Base-by-base conservation (phyloP, 352 stramenopile genomes). In the Elongisporangium prolatum region DNA sequence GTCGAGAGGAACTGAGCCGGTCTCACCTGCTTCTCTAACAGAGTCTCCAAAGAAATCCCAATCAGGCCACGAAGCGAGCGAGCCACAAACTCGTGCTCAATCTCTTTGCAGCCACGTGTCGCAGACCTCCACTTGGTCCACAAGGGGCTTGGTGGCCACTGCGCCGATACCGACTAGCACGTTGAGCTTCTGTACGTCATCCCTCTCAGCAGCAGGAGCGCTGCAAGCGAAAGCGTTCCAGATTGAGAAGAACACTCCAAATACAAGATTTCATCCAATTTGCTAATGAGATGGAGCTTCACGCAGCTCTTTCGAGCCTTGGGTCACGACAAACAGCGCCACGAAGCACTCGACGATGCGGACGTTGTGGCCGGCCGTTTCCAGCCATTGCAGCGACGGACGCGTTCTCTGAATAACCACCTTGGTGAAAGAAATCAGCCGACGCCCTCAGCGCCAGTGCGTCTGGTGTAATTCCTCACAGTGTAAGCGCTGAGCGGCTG, bases 141-240 rank as follows among this genome's bases (percentile, higher is more conserved):
- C 75, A 68, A 86, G 51, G 37, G 44, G 67, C 56, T 83, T 86
- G 64, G 68, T 67, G 37, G 81, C 55, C 48, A 86, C 68, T 28
- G 67, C 59, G 49, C 63, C 62, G 44, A 79, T 66, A 6, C 54
- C 70, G 48, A 60, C 56, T 49, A 64, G 70, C 25, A 80, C 50
- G 50, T 68, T 58, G 13, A 80, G 40, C 52, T 80, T 68, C 10
- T n/a, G n/a, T n/a, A n/a, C n/a, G n/a, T n/a, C n/a, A n/a, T n/a
- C n/a, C n/a, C n/a, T n/a, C n/a, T n/a, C n/a, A n/a, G n/a, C n/a
- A n/a, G n/a, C n/a, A n/a, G n/a, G n/a, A n/a, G n/a, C n/a, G n/a
- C n/a, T n/a, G n/a, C n/a, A n/a, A n/a, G n/a, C n/a, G n/a, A n/a
- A n/a, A n/a, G n/a, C n/a, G n/a, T n/a, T n/a, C n/a, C n/a, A n/a